Conservation (phyloP, 352 stramenopile genomes). For the Pythium guiyangense region DNA sequence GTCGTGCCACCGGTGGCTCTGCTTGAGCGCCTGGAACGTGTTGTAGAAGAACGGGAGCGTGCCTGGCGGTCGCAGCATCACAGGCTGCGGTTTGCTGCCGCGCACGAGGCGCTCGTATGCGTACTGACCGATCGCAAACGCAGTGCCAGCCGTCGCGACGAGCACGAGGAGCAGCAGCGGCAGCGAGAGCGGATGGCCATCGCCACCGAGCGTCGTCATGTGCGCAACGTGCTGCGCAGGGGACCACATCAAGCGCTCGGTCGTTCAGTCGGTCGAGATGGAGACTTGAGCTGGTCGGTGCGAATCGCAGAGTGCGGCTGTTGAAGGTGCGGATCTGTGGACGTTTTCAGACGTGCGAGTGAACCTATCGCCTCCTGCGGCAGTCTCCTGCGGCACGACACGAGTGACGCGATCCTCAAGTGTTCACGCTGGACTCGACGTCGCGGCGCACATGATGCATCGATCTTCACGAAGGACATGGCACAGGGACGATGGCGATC, state of each 20-base stretch:
- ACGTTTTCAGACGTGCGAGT: too few species aligned
- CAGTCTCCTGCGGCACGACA: too few species aligned
- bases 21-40: neutral
- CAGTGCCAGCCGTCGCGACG: neutral
- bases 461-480: too few species aligned
- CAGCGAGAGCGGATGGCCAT: neutral
- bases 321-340: too few species aligned
- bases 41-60: neutral
- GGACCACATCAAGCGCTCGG: neutral
- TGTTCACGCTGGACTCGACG: too few species aligned
- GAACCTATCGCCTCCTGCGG: too few species aligned
- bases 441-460: too few species aligned
- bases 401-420: too few species aligned
- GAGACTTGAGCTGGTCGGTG: neutral
- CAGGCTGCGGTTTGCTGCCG: neutral
- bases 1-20: neutral
- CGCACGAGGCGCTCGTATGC: neutral
- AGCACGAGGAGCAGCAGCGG: neutral
- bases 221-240: neutral
- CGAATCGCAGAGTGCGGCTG: neutral
- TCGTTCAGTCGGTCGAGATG: neutral
- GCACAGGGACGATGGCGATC: neutral
- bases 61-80: neutral
- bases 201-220: neutral
- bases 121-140: neutral